phyloP scores from a whole-genome alignment of 148 eudicot species.

The Rhododendron vialii region DNA sequence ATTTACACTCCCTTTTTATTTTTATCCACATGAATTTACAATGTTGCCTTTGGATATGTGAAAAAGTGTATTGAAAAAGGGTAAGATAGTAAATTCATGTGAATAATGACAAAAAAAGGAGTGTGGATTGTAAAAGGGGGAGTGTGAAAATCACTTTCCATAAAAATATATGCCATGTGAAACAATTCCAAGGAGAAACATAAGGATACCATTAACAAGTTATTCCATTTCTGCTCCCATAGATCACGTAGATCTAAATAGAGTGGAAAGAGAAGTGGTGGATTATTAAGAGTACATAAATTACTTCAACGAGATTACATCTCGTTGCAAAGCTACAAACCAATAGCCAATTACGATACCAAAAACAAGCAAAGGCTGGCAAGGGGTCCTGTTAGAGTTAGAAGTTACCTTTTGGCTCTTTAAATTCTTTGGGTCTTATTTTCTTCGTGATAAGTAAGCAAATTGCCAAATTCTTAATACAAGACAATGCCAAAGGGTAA shows the following conservation, averaged over 20 bases:
- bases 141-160: too few relatives aligned
- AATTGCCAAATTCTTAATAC: background rate
- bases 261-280: too few relatives aligned
- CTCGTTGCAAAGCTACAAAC: background rate
- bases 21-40: too few relatives aligned
- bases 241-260: too few relatives aligned
- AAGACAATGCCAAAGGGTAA: background rate
- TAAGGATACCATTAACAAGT: background rate
- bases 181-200: background rate
- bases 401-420: background rate
- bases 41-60: too few relatives aligned
- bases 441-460: background rate
- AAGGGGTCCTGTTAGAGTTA: background rate
- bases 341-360: background rate
- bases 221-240: background rate
- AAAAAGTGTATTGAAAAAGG: too few relatives aligned
- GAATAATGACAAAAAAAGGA: too few relatives aligned
- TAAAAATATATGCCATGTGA: background rate
- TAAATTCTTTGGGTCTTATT: background rate
- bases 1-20: too few relatives aligned
- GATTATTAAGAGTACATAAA: background rate
- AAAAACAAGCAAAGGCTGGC: background rate
- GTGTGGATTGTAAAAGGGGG: too few relatives aligned
- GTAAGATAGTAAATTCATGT: too few relatives aligned
- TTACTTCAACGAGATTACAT: background rate